These are phyloP conservation scores for Eucalyptus urophylla DNA, from an alignment of 345 rosid genomes.

Conservation along the genomic window DNA sequence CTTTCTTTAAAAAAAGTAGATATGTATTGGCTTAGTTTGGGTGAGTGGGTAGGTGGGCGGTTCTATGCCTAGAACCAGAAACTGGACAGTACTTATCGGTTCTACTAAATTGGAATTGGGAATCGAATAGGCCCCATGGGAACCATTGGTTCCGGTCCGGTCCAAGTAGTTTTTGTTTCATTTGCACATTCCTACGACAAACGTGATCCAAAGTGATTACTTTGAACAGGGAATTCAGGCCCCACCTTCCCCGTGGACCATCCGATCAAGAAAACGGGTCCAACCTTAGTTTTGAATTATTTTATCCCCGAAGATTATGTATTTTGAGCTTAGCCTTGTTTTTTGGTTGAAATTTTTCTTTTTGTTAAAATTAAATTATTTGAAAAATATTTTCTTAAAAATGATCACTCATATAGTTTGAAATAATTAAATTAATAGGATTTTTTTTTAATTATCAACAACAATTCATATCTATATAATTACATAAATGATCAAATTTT, in stretches of 20 bases:
- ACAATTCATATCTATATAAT: not conserved
- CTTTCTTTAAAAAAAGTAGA: too few species aligned
- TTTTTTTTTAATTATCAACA: not conserved
- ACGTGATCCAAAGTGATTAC: not conserved
- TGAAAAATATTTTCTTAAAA: not conserved
- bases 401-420: too few species aligned
- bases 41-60: too few species aligned
- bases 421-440: too few species aligned
- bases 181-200: too few species aligned
- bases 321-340: not conserved
- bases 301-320: not conserved
- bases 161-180: too few species aligned
- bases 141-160: rapidly evolving
- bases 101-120: too few species aligned
- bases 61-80: too few species aligned
- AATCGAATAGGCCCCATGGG: rapidly evolving
- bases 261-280: not conserved
- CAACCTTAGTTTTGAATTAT: not conserved
- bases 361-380: not conserved
- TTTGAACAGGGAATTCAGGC: not conserved
- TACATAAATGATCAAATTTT: not conserved
- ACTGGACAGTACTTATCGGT: rapidly evolving
- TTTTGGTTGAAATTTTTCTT: too few species aligned
- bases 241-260: not conserved
- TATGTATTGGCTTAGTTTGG: too few species aligned